phyloP scores from a whole-genome alignment of 2,329 filamentous ascomycete genomes.

The Trichoderma citrinoviride region DNA sequence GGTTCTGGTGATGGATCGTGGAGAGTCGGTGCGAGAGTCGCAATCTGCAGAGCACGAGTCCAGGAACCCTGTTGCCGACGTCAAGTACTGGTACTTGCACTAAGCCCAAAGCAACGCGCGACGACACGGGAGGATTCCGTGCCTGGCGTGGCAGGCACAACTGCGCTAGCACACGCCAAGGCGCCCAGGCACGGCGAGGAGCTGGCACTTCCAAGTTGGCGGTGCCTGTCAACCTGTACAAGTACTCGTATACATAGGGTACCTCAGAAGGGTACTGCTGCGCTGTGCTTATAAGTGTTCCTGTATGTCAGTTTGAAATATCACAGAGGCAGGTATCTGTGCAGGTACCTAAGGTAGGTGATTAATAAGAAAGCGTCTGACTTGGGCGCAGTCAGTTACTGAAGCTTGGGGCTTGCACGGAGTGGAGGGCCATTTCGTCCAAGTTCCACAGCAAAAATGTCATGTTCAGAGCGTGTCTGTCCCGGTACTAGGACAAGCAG shows the following conservation, averaged over 20 bases:
- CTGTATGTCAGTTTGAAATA: too few species aligned
- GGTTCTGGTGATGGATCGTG: background rate
- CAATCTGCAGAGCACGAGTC: background rate
- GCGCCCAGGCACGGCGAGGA: background rate
- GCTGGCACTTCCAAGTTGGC: too few species aligned
- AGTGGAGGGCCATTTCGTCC: background rate
- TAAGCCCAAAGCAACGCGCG: background rate
- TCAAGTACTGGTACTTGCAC: background rate
- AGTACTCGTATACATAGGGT: background rate
- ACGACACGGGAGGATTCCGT: constrained; percentile 15
- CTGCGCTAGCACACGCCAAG: constrained; percentile 9
- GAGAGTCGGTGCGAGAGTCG: background rate
- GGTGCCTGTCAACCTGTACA: background rate
- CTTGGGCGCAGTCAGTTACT: too few species aligned
- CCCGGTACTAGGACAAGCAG: background rate
- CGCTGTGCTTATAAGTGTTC: background rate
- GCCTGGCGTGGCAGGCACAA: background rate
- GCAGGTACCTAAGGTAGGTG: too few species aligned
- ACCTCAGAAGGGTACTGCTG: too few species aligned
- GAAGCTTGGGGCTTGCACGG: too few species aligned
- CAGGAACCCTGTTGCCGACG: background rate
- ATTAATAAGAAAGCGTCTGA: too few species aligned
- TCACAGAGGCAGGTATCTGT: too few species aligned
- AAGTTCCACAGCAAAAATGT: background rate
- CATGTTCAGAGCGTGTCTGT: background rate